Conservation (phyloP, 306 rosid genomes). For the Cucumis cinereus region DNA sequence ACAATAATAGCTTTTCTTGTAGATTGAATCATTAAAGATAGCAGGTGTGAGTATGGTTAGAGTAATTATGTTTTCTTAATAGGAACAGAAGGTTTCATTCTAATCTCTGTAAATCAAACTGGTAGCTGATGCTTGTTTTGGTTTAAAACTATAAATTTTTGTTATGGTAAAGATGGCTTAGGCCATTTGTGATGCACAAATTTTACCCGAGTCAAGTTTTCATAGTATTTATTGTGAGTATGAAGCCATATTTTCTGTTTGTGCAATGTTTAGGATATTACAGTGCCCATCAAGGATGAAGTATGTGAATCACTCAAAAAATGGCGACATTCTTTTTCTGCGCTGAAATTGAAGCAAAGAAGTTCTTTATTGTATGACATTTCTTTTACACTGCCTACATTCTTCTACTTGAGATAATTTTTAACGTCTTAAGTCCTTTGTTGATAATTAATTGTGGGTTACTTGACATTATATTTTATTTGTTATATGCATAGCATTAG, state of each 20-base stretch:
- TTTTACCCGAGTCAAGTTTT: not conserved
- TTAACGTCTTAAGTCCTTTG: not conserved
- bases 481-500: not conserved
- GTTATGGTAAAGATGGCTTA: not conserved
- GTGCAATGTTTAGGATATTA: constrained; percentile 52
- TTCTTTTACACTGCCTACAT: not conserved
- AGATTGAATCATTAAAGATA: too few species aligned
- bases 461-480: not conserved
- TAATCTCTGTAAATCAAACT: too few species aligned
- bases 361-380: constrained; percentile 68
- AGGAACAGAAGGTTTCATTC: too few species aligned
- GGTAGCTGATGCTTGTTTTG: too few species aligned
- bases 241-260: constrained; percentile 7
- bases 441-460: not conserved
- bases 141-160: not conserved
- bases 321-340: constrained; percentile 82
- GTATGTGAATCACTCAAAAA: constrained; percentile 64
- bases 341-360: constrained; percentile 89
- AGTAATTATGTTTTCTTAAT: too few species aligned
- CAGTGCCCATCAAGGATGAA: constrained; percentile 73
- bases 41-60: too few species aligned
- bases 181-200: constrained; percentile 1
- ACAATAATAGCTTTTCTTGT: too few species aligned
- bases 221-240: not conserved
- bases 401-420: not conserved